Conservation (phyloP, 2,329 filamentous ascomycete genomes). For the Epichloe amarillans region DNA sequence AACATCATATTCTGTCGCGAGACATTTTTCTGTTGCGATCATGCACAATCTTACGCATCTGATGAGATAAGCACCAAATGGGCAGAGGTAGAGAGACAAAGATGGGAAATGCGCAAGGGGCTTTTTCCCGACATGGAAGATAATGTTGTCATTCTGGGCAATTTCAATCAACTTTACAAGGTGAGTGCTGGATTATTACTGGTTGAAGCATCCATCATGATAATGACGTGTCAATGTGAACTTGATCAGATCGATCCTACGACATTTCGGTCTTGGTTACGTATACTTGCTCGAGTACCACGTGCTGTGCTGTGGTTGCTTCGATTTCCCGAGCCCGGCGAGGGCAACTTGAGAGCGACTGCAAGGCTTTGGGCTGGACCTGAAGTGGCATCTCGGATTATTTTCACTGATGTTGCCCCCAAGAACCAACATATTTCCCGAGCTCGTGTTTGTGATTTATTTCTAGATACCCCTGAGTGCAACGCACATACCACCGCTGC, state of each 20-base stretch:
- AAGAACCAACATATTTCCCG: constrained; percentile 90
- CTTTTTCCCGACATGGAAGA: constrained; percentile 75
- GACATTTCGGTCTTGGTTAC: constrained; percentile 89
- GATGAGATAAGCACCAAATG: constrained; percentile 57
- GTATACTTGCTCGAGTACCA: constrained; percentile 72
- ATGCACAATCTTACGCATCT: constrained; percentile 75
- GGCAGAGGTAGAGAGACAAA: constrained; percentile 66
- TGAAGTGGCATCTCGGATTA: constrained; percentile 72
- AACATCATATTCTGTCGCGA: constrained; percentile 91
- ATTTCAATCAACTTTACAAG: constrained; percentile 99
- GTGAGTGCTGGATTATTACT: constrained; percentile 31
- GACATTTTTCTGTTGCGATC: constrained; percentile 97
- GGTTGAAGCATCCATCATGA: neutral
- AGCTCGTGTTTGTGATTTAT: constrained; percentile 83
- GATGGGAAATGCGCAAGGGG: constrained; percentile 89
- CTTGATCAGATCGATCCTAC: constrained; percentile 74
- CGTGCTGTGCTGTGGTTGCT: constrained; percentile 90
- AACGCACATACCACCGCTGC: constrained; percentile 97
- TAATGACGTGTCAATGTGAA: neutral
- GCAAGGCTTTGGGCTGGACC: constrained; percentile 73
- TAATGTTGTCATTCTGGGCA: constrained; percentile 81
- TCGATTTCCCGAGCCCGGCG: constrained; percentile 89
- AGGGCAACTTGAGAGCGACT: constrained; percentile 69
- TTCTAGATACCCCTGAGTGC: constrained; percentile 94
- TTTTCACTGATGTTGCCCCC: constrained; percentile 93